These are phyloP conservation scores for Solanum chmielewskii DNA, from an alignment of 257 asterid genomes.

Conservation along the genomic window DNA sequence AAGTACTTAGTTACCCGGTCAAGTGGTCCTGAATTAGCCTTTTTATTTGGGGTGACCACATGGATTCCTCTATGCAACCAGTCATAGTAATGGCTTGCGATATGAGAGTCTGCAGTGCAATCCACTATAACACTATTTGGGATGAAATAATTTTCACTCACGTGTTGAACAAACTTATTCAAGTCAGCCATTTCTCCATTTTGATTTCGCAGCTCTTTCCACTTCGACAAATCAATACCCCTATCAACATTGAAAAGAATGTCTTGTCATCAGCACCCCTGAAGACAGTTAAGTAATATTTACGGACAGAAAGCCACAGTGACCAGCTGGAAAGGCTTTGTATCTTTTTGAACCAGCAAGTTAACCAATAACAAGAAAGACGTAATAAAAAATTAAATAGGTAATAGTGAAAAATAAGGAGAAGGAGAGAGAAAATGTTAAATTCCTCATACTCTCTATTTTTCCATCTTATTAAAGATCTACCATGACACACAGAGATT, in stretches of 20 bases:
- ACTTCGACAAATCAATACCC: conserved; percentile 78
- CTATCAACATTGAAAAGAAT: conserved; percentile 17
- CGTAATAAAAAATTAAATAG: neutral
- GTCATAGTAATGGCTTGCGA: conserved; percentile 78
- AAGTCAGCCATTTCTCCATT: conserved; percentile 70
- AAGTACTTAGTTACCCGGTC: conserved; percentile 46
- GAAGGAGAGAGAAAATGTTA: neutral
- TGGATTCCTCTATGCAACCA: conserved; percentile 95
- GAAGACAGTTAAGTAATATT: neutral
- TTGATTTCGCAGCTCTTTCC: conserved; percentile 64
- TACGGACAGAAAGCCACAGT: neutral
- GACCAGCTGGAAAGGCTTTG: neutral
- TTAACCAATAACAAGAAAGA: neutral
- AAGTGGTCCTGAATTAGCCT: conserved; percentile 99
- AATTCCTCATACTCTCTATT: neutral
- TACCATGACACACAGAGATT: neutral
- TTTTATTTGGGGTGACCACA: conserved; percentile 91
- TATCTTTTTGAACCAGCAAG: neutral
- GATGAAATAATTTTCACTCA: conserved; percentile 77
- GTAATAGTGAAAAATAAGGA: neutral
- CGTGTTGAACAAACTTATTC: conserved; percentile 78
- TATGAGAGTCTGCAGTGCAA: conserved; percentile 80
- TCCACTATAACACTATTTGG: conserved; percentile 94
- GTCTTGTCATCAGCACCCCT: neutral
- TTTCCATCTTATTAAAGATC: neutral